phyloP scores from a whole-genome alignment of 2,329 filamentous ascomycete species.

The Trichoderma sp. region DNA sequence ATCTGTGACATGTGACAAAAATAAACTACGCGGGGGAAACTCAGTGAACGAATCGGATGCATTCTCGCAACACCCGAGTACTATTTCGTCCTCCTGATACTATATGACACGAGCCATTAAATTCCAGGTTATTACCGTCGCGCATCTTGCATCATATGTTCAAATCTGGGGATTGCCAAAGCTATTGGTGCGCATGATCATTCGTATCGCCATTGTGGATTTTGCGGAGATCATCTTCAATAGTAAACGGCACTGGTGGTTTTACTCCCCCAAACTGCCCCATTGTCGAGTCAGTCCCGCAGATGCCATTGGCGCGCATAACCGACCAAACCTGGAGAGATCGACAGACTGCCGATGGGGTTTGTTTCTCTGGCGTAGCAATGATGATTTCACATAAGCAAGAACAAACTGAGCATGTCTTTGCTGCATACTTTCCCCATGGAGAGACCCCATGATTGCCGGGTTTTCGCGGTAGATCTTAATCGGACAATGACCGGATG shows the following conservation, averaged over 20 bases:
- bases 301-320: slow-evolving; percentile 1
- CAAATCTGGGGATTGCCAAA: neutral
- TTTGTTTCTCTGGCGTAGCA: neutral
- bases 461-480: neutral
- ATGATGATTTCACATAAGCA: neutral
- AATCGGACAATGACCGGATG: neutral
- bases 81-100: neutral
- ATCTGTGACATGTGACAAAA: neutral
- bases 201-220: neutral
- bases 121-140: neutral
- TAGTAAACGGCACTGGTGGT: neutral
- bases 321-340: neutral
- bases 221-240: neutral
- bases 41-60: neutral
- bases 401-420: neutral
- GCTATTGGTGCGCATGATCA: neutral
- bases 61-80: neutral
- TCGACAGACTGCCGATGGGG: neutral
- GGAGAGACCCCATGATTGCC: neutral
- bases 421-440: neutral
- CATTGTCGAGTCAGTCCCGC: neutral
- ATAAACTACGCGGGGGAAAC: neutral
- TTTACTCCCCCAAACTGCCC: neutral
- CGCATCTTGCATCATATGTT: neutral
- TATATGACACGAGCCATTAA: neutral